Evolutionary conservation across 768 basidiomycete genomes (phyloP), one percentile per base, ranked within the genome.

Genomic region (Podaxis sp.): DNA sequence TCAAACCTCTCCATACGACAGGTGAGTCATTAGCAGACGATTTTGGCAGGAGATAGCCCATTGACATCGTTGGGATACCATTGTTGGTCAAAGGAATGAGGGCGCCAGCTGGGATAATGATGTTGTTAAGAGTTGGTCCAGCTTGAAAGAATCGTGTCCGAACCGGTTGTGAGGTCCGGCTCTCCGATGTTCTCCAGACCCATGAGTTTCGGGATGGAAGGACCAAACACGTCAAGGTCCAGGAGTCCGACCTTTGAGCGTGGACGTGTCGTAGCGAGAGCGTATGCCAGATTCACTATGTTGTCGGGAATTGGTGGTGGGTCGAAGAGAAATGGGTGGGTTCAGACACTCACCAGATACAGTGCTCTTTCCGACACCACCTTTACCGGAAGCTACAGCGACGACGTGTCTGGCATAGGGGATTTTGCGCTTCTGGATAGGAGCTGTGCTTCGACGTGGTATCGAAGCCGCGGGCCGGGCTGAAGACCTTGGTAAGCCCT

Each of bases 191-290:
- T 77, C 70, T 89, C 89, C 27, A 99, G 81, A 2, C 94, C 95
- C 89, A 98, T 93, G 27, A 99, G 79, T 19, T 90, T 96, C 0
- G 96, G 96, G 50, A 96, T 80, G 0, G 94, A 96, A 1, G 96
- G 96, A 0, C 96, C 96, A 68, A 97, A 98, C 50, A 99, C 88
- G 72, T 99, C 96, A 8, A 99, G 83, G 75, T 99, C 96, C 0
- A 99, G 82, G 19, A 98, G 75, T 0, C 96, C 96, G 2, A 98
- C 86, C 36, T 89, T 84, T 13, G 87, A 79, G 13, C 79, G 78
- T 3, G 72, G 61, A 37, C 76, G 72, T 1, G 77, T 71, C 66
- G 82, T 75, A 4, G 86, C 88, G 17, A 92, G 84, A 8, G 86
- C 85, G 63, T 89, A 89, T 3, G 91, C 94, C 19, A 95, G 82